These are phyloP conservation scores for Lolium rigidum DNA, from an alignment of 176 grass and related monocot genomes.

Conservation along the genomic window DNA sequence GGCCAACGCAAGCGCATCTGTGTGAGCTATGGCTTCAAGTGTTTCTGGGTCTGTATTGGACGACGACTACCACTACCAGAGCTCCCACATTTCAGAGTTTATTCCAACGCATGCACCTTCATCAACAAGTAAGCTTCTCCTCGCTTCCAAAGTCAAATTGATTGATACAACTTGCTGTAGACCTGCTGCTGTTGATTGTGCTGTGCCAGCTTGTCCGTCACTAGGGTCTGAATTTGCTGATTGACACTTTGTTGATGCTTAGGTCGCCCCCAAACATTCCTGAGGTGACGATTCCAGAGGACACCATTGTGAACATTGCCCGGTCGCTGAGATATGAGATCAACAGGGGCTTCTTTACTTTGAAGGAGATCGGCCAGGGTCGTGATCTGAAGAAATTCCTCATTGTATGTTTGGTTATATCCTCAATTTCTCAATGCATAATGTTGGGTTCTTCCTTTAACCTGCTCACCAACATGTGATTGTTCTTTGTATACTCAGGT, in stretches of 20 bases:
- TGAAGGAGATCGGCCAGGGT: constrained; percentile 76
- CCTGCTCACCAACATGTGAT: too few relatives aligned
- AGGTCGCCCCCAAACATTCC: constrained; percentile 84
- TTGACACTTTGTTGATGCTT: constrained; percentile 28
- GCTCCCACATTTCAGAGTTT: too few relatives aligned
- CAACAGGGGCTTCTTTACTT: constrained; percentile 68
- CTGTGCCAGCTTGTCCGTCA: too few relatives aligned
- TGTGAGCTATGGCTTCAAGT: too few relatives aligned
- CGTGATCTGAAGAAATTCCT: constrained; percentile 93
- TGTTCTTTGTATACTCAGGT: constrained; percentile 65
- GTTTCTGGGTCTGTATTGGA: too few relatives aligned
- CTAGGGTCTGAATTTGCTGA: too few relatives aligned
- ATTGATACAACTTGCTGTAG: too few relatives aligned
- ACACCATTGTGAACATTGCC: constrained; percentile 68
- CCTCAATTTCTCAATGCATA: too few relatives aligned
- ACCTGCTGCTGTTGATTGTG: too few relatives aligned
- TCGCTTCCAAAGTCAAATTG: not conserved
- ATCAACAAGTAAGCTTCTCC: constrained; percentile 74
- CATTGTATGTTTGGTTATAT: constrained; percentile 73
- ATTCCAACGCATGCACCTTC: constrained; percentile 72
- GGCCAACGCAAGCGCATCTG: too few relatives aligned
- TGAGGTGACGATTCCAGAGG: constrained; percentile 83
- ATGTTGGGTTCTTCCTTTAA: too few relatives aligned
- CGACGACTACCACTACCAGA: too few relatives aligned
- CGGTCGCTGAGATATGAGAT: constrained; percentile 79